phyloP scores from a whole-genome alignment of 331 rosid species.

The Cydonia oblonga region DNA sequence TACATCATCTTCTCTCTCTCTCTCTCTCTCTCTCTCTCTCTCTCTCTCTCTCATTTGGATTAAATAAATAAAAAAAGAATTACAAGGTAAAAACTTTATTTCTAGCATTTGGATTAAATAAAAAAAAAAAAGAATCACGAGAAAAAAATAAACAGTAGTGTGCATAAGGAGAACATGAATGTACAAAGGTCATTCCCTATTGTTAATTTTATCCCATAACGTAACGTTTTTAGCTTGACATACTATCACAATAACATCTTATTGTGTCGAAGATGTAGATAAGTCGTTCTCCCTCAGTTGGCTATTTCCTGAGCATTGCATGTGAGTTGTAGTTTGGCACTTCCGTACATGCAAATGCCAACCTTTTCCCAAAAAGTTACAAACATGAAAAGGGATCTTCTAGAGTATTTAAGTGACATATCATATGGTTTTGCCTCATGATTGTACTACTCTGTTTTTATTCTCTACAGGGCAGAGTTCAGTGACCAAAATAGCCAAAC shows the following conservation, averaged over 20 bases:
- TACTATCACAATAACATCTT: no score
- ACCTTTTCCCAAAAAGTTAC: not conserved
- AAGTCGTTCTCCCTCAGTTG: not conserved
- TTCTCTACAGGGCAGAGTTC: not conserved
- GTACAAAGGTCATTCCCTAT: not conserved
- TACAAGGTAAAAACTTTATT: no score
- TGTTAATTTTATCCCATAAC: no score
- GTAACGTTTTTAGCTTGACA: not conserved
- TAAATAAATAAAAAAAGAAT: no score
- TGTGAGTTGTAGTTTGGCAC: conserved; percentile 15
- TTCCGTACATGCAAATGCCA: not conserved
- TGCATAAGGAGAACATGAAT: not conserved
- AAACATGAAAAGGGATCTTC: conserved; percentile 12
- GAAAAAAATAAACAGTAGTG: fast-evolving
- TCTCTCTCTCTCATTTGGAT: no score
- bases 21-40: no score
- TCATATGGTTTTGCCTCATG: not conserved
- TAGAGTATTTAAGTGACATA: conserved; percentile 2
- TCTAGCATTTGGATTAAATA: no score
- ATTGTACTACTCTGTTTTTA: not conserved
- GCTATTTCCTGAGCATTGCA: conserved; percentile 11
- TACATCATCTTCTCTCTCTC: no score
- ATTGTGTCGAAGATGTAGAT: not conserved
- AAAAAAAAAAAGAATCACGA: no score
- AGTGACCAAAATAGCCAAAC: not conserved